Evolutionary conservation across 2,329 filamentous ascomycete genomes (phyloP).

Genomic region (Aspergillus novoparasiticus): DNA sequence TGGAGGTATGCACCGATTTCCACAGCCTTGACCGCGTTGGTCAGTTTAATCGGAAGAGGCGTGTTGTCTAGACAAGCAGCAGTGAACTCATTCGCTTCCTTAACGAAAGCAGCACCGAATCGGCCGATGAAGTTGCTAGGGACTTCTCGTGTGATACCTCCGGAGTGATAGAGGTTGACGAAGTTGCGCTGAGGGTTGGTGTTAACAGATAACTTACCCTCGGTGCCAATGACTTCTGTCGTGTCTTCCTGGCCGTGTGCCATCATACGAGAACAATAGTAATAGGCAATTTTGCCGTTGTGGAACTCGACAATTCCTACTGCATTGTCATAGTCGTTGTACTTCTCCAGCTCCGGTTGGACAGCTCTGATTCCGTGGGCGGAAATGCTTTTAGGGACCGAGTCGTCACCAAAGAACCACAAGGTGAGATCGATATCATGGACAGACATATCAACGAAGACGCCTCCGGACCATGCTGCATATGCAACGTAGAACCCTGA

Average conservation of each 20-base stretch:
- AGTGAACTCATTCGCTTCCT: conserved; percentile 65
- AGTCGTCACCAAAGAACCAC: conserved; percentile 63
- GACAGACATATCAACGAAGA: conserved; percentile 70
- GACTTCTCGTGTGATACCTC: conserved; percentile 61
- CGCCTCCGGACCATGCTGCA: conserved; percentile 64
- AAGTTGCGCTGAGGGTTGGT: conserved; percentile 58
- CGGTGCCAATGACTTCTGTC: conserved; percentile 68
- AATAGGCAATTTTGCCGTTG: conserved; percentile 64
- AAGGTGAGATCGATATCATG: conserved; percentile 69
- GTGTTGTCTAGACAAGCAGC: conserved; percentile 59
- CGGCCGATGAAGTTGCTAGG: conserved; percentile 64
- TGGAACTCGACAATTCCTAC: conserved; percentile 67
- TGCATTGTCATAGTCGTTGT: conserved; percentile 64
- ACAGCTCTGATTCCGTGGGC: conserved; percentile 61
- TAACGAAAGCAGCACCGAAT: conserved; percentile 65
- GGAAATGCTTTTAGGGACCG: conserved; percentile 56
- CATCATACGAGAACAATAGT: conserved; percentile 67
- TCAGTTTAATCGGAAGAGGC: conserved; percentile 58
- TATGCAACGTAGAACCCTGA: conserved; percentile 68
- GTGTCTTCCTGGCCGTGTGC: conserved; percentile 66
- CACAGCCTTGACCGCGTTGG: conserved; percentile 59
- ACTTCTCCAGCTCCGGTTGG: conserved; percentile 57
- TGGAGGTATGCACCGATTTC: conserved; percentile 62
- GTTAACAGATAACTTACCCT: conserved; percentile 65
- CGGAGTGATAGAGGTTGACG: conserved; percentile 57